Conservation (phyloP, 148 eudicot species). For the Pouteria glomerata region DNA sequence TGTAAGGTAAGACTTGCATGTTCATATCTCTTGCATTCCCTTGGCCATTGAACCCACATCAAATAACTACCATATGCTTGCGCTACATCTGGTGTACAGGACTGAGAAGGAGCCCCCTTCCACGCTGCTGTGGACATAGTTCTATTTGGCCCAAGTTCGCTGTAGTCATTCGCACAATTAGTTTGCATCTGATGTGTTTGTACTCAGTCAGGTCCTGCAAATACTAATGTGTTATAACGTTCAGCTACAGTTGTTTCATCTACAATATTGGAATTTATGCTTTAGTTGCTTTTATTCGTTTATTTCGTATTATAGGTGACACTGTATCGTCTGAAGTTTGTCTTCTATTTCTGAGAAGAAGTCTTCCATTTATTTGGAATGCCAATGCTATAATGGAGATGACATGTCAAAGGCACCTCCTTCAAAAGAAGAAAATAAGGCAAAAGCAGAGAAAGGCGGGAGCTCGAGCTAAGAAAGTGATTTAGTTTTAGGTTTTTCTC, state of each 20-base stretch:
- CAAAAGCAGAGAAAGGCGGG: conserved; percentile 98
- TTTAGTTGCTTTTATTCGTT: neutral
- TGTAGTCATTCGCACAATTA: conserved; percentile 1
- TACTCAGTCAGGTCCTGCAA: conserved; percentile 82
- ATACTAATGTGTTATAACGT: neutral
- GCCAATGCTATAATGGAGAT: conserved; percentile 91
- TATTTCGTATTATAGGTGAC: neutral
- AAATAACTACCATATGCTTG: neutral
- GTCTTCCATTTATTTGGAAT: conserved; percentile 7
- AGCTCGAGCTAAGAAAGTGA: conserved; percentile 94
- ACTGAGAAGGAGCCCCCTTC: conserved; percentile 88
- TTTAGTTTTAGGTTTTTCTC: neutral
- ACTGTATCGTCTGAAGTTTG: neutral
- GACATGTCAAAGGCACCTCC: conserved; percentile 80
- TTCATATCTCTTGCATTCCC: neutral
- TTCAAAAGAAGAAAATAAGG: conserved; percentile 89
- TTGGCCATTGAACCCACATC: too few relatives aligned
- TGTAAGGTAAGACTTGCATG: neutral
- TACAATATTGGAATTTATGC: neutral
- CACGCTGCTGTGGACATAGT: conserved; percentile 84
- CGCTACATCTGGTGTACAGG: conserved; percentile 33
- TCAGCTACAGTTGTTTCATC: neutral
- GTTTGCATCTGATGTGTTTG: conserved; percentile 19
- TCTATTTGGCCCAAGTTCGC: conserved; percentile 83
- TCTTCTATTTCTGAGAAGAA: neutral